A percentile compares a stretch with the other conserved stretches of the same genome.
phyloP scores from a whole-genome alignment of 140 eudicot genomes.

The Eryngium alpinum region DNA sequence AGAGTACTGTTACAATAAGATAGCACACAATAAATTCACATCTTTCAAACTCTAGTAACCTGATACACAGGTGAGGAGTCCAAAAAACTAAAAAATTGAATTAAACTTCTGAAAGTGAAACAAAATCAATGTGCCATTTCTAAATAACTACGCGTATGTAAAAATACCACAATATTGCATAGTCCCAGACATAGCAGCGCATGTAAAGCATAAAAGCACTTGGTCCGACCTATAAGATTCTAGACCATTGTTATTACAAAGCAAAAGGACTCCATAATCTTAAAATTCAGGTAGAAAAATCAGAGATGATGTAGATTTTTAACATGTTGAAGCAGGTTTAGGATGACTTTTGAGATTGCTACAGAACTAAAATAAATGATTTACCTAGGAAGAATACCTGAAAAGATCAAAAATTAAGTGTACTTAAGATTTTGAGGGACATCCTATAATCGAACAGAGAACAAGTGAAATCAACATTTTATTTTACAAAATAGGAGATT shows the following conservation, averaged over 20 bases:
- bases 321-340: too few species aligned
- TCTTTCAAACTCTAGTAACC: background rate
- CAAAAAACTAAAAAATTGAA: background rate
- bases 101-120: background rate
- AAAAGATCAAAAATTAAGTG: background rate
- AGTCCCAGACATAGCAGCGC: background rate
- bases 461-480: background rate
- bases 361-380: too few species aligned
- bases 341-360: too few species aligned
- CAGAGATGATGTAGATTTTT: too few species aligned
- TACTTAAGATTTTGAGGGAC: background rate
- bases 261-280: background rate
- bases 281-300: too few species aligned
- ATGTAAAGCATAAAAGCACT: slow-evolving; percentile 1
- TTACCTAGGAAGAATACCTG: background rate
- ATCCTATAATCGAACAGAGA: background rate
- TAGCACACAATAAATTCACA: background rate
- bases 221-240: background rate
- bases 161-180: background rate
- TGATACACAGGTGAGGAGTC: background rate
- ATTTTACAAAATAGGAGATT: background rate
- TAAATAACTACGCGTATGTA: too few species aligned
- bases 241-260: background rate
- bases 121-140: background rate
- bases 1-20: slow-evolving; percentile 45